Conservation (phyloP, 305 asterid species). For the Rubia occidens region DNA sequence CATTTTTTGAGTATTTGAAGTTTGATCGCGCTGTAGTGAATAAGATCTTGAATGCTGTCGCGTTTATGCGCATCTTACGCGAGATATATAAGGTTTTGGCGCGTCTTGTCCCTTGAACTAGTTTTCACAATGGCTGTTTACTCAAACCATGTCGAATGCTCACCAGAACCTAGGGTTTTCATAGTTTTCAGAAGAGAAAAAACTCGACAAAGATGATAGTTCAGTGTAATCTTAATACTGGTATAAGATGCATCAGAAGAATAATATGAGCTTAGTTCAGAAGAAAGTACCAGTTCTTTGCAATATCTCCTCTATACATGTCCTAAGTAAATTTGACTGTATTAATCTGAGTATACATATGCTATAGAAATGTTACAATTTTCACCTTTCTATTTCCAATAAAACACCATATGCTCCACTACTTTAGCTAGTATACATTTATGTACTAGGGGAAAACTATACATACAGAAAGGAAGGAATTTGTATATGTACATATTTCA, state of each 20-base stretch:
- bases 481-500: slow-evolving; percentile 28
- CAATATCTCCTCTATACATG: neutral
- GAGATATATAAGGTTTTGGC: too few species aligned
- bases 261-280: neutral
- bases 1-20: too few species aligned
- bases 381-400: neutral
- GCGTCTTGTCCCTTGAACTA: too few species aligned
- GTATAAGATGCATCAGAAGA: neutral
- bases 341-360: neutral
- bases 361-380: neutral
- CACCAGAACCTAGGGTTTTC: neutral
- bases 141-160: neutral
- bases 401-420: slow-evolving; percentile 20
- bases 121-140: too few species aligned
- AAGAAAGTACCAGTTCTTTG: neutral
- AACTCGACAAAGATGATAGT: too few species aligned
- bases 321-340: neutral
- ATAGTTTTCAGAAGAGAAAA: neutral
- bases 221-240: too few species aligned
- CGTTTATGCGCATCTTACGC: too few species aligned
- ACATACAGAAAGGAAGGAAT: slow-evolving; percentile 14
- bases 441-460: slow-evolving; percentile 19
- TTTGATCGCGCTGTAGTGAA: too few species aligned
- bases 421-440: slow-evolving; percentile 12
- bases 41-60: too few species aligned